Percentiles rank a stretch among this genome's conserved stretches.
These are phyloP conservation scores for Ophiostoma quercus DNA, from an alignment of 2,329 filamentous ascomycete species.

Conservation along the genomic window DNA sequence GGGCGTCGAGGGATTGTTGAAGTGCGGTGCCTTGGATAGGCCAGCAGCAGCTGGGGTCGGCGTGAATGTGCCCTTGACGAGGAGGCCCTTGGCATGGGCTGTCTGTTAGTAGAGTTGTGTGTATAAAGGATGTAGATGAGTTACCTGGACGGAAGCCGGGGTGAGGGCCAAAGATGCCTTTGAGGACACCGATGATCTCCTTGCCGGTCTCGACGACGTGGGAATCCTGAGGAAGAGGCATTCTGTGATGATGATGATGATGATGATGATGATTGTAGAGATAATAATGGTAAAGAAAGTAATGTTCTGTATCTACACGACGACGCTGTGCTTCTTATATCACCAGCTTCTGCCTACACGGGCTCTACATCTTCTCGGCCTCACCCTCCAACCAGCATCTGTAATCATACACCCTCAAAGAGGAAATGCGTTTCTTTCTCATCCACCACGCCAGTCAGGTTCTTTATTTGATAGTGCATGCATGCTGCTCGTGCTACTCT, in stretches of 20 bases:
- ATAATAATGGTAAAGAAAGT: neutral
- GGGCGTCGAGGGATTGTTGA: conserved; percentile 41
- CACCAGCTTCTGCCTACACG: neutral
- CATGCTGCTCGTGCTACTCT: neutral
- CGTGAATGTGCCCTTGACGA: conserved; percentile 49
- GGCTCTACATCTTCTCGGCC: neutral
- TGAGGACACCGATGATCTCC: conserved; percentile 36
- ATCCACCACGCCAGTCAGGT: neutral
- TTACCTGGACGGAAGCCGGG: conserved; percentile 34
- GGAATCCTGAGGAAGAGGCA: conserved; percentile 43
- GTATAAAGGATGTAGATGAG: neutral
- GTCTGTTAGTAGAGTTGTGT: conserved; percentile 31
- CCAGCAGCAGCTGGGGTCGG: conserved; percentile 41
- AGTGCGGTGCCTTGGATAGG: conserved; percentile 46
- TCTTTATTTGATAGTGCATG: neutral
- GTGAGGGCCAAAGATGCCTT: conserved; percentile 38
- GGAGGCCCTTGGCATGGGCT: conserved; percentile 47
- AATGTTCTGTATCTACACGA: neutral
- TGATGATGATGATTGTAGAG: neutral
- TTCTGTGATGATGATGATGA: conserved; percentile 29
- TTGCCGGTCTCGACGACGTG: conserved; percentile 37
- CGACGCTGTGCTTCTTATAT: neutral
- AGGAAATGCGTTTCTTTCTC: neutral
- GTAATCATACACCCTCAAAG: neutral
- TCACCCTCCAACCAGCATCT: neutral